phyloP scores from a whole-genome alignment of 768 basidiomycete species.

The Auricularia auricula-judae region DNA sequence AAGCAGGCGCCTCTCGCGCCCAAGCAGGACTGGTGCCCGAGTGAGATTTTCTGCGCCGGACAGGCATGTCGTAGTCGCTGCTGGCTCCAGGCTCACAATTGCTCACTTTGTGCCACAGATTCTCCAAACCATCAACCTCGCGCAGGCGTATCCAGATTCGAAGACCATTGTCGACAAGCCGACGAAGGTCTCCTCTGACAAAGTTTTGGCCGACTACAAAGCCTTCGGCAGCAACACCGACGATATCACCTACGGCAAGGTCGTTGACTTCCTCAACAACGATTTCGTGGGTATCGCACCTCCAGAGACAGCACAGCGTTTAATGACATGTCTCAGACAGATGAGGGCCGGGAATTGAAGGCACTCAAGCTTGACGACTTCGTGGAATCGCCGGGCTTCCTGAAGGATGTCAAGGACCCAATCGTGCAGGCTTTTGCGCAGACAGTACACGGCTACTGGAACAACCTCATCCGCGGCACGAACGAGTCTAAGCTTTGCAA shows the following conservation, averaged over 20 bases:
- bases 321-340: conserved; percentile 23
- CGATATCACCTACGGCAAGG: conserved; percentile 45
- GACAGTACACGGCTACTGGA: conserved; percentile 83
- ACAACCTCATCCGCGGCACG: conserved; percentile 62
- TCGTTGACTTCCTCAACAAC: conserved; percentile 58
- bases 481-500: conserved; percentile 58
- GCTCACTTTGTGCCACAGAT: conserved; percentile 32
- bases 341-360: conserved; percentile 78
- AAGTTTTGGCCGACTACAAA: conserved; percentile 59
- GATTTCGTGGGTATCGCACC: conserved; percentile 40
- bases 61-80: conserved; percentile 31
- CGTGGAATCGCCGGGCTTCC: conserved; percentile 48
- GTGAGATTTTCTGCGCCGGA: conserved; percentile 74
- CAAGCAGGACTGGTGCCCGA: conserved; percentile 64
- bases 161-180: conserved; percentile 91
- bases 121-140: conserved; percentile 78
- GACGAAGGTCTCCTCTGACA: conserved; percentile 51
- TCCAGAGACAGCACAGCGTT: background rate
- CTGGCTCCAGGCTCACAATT: conserved; percentile 2
- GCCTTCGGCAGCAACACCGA: conserved; percentile 21
- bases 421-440: conserved; percentile 61
- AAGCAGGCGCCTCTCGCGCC: conserved; percentile 58
- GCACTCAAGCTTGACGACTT: conserved; percentile 53
- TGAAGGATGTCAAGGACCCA: conserved; percentile 59
- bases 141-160: conserved; percentile 60